phyloP scores from a whole-genome alignment of 2,329 filamentous ascomycete genomes.

The Furcasterigmium furcatum region DNA sequence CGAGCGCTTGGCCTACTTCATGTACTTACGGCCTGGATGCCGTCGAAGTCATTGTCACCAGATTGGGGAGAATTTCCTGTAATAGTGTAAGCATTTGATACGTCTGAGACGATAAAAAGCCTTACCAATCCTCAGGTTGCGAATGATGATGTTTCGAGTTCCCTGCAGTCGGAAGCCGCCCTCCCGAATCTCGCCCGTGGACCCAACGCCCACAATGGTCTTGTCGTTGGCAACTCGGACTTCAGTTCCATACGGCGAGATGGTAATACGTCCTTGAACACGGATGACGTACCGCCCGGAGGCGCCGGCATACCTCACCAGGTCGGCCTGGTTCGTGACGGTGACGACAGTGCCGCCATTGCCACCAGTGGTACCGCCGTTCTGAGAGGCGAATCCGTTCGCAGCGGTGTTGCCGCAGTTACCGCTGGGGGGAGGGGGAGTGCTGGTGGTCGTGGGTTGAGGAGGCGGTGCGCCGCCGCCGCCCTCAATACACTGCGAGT shows the following conservation, averaged over 20 bases:
- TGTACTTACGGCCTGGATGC: constrained; percentile 8
- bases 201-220: constrained; percentile 15
- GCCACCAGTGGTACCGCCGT: constrained; percentile 19
- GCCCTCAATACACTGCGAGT: constrained; percentile 31
- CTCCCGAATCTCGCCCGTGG: constrained; percentile 5
- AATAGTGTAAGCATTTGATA: background rate
- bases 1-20: too few species aligned
- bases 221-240: constrained; percentile 15
- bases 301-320: constrained; percentile 15
- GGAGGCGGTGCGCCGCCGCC: constrained; percentile 7
- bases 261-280: constrained; percentile 16
- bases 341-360: constrained; percentile 14
- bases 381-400: constrained; percentile 18
- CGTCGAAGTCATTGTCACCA: constrained; percentile 6
- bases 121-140: constrained; percentile 13
- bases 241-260: constrained; percentile 16
- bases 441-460: background rate
- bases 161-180: constrained; percentile 11
- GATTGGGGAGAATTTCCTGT: background rate
- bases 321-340: constrained; percentile 15
- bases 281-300: constrained; percentile 19
- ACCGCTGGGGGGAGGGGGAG: constrained; percentile 1
- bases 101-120: too few species aligned
- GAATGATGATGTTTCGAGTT: constrained; percentile 13
- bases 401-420: constrained; percentile 1